Conservation (phyloP, 805 yeast species). For the Teunomyces stri region DNA sequence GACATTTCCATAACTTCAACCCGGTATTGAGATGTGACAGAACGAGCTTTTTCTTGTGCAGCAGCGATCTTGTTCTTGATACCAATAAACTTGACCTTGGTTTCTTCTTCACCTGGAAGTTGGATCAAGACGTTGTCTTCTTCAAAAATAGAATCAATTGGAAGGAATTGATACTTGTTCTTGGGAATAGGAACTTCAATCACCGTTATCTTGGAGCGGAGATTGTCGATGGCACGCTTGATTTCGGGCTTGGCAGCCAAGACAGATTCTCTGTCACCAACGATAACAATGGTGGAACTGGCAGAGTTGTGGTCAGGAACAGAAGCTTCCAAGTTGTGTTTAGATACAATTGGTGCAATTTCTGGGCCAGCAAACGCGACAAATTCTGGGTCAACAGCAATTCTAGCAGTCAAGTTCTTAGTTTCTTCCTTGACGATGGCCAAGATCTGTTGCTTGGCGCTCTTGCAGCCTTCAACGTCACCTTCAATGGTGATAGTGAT, state of each 20-base stretch:
- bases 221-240: slow-evolving; percentile 40
- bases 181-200: slow-evolving; percentile 66
- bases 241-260: slow-evolving; percentile 53
- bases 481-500: slow-evolving; percentile 71
- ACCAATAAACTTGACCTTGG: slow-evolving; percentile 62
- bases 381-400: slow-evolving; percentile 43
- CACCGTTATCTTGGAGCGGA: slow-evolving; percentile 45
- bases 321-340: slow-evolving; percentile 29
- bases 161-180: slow-evolving; percentile 66
- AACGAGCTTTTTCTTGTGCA: slow-evolving; percentile 64
- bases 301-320: slow-evolving; percentile 39
- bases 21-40: slow-evolving; percentile 55
- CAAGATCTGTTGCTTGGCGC: slow-evolving; percentile 67
- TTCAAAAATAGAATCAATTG: slow-evolving; percentile 50
- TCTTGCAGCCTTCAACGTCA: slow-evolving; percentile 76
- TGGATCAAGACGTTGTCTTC: slow-evolving; percentile 57
- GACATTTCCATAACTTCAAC: slow-evolving; percentile 77
- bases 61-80: slow-evolving; percentile 49
- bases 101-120: slow-evolving; percentile 49
- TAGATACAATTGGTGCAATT: slow-evolving; percentile 20
- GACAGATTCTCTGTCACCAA: slow-evolving; percentile 72
- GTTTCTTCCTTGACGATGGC: slow-evolving; percentile 76
- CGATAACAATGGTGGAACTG: slow-evolving; percentile 43
- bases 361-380: slow-evolving; percentile 46
- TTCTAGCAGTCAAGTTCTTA: slow-evolving; percentile 49